Percentiles rank a stretch among this genome's conserved stretches.
phyloP scores from a whole-genome alignment of 257 asterid species.

The Eustoma russellianum region DNA sequence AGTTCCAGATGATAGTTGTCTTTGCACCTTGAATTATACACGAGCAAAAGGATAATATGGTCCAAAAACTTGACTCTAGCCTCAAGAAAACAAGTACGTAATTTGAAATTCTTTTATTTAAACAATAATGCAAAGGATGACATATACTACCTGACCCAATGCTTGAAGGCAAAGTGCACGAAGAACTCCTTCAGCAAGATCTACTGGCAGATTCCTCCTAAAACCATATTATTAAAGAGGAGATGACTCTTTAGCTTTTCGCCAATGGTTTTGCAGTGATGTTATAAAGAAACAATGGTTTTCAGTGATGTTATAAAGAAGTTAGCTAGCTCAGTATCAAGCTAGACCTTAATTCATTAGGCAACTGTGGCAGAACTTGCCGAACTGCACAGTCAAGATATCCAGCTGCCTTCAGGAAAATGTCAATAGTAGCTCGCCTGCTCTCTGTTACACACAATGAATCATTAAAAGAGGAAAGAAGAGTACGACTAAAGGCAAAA shows the following conservation, averaged over 20 bases:
- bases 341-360: slow-evolving; percentile 66
- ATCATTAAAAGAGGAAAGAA: slow-evolving; percentile 11
- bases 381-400: slow-evolving; percentile 94
- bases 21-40: too few relatives aligned
- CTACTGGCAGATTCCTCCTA: slow-evolving; percentile 90
- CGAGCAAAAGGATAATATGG: too few relatives aligned
- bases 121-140: slow-evolving; percentile 13
- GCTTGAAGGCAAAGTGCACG: slow-evolving; percentile 97
- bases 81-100: too few relatives aligned
- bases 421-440: slow-evolving; percentile 79
- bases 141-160: slow-evolving; percentile 68
- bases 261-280: too few relatives aligned
- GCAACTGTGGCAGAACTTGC: slow-evolving; percentile 81
- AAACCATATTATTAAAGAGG: slow-evolving; percentile 16
- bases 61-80: too few relatives aligned
- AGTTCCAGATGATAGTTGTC: too few relatives aligned
- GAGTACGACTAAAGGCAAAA: neutral
- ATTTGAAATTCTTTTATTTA: neutral
- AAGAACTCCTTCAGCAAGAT: slow-evolving; percentile 93
- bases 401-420: slow-evolving; percentile 93
- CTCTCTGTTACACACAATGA: slow-evolving; percentile 54
- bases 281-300: slow-evolving; percentile 1
- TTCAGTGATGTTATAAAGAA: slow-evolving; percentile 11
- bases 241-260: slow-evolving; percentile 12
- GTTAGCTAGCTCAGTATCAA: slow-evolving; percentile 5